Evolutionary conservation across 768 basidiomycete species (phyloP), one percentile per base, ranked within the genome.

Genomic region (Auriscalpium vulgare): DNA sequence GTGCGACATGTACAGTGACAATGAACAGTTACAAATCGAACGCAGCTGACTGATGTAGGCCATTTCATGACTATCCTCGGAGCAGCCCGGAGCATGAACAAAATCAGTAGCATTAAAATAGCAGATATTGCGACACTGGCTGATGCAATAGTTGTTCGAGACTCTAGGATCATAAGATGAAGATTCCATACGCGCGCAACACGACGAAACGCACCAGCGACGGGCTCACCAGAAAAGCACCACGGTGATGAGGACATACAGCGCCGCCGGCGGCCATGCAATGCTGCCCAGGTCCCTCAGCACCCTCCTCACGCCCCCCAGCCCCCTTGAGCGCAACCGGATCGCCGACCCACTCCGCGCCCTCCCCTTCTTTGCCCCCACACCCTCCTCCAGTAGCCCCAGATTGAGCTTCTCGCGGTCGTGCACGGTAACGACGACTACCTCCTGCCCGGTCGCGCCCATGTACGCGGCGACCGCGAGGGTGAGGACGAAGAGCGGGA

Each of bases 401-500:
- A 44, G 19, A 4, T 19, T 3, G 14, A 4, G 16, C 14, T 16
- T 19, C 16, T 14, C 43, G 19, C 14, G 43, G 43, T 14, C 16
- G 43, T 10, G 14, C 43, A 19, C 19, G 43, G 19, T 6, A 19
- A 19, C n/a, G 21, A n/a, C 29, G 47, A 13, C n/a, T 4, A 13
- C 14, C 13, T 13, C n/a, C 29, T 21, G 47, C 6, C 17, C 14
- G 47, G 21, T 13, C 14, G 13, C 17, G 29, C 47, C 47, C 13
- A 48, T 16, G 19, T 48, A 48, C 16, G 21, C 29, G 16, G 21
- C 47, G 29, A 63, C 54, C 21, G 80, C 14, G 16, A 93, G 63
- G 37, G 87, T 85, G n/a, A 87, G 52, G 36, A 83, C 59, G 37
- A 81, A 63, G 43, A 90, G 73, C 19, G 90, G 89, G 23, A 86